These are phyloP conservation scores for Fagus sylvatica DNA, from an alignment of 306 rosid genomes.

Conservation along the genomic window DNA sequence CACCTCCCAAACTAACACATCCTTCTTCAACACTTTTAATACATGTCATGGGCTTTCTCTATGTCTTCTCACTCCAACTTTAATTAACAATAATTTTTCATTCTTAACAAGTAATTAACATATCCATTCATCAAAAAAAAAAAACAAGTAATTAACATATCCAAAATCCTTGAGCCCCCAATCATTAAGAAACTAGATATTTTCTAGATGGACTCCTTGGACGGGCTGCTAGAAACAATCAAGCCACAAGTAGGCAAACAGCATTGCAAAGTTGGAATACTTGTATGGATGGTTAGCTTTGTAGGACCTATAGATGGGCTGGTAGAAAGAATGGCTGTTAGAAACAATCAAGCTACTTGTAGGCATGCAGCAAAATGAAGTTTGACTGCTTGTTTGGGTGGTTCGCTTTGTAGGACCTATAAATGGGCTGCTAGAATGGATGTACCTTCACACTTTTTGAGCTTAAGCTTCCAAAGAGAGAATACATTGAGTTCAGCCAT, in stretches of 20 bases:
- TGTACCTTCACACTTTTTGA: not conserved
- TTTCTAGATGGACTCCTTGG: not conserved
- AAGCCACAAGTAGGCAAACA: not conserved
- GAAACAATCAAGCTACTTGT: too few relatives aligned
- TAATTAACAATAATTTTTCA: too few relatives aligned
- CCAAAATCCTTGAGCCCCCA: not conserved
- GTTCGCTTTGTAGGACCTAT: not conserved
- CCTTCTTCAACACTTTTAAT: too few relatives aligned
- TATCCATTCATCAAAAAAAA: too few relatives aligned
- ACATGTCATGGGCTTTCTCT: too few relatives aligned
- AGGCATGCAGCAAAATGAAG: not conserved
- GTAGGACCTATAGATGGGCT: not conserved
- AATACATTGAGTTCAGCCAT: not conserved
- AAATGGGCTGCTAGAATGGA: not conserved
- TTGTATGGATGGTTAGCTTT: not conserved
- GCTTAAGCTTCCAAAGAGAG: not conserved
- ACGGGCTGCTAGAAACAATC: not conserved
- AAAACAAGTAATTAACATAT: too few relatives aligned
- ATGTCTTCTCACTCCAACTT: too few relatives aligned
- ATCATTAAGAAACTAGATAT: not conserved
- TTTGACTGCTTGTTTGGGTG: not conserved
- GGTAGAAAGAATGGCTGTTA: not conserved
- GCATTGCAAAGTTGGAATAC: not conserved
- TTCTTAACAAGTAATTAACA: too few relatives aligned
- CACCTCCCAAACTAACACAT: too few relatives aligned